A percentile compares a stretch with the other conserved stretches of the same genome.
These are phyloP conservation scores for Apiospora arundinis DNA, from an alignment of 2,329 filamentous ascomycete genomes.

Conservation along the genomic window DNA sequence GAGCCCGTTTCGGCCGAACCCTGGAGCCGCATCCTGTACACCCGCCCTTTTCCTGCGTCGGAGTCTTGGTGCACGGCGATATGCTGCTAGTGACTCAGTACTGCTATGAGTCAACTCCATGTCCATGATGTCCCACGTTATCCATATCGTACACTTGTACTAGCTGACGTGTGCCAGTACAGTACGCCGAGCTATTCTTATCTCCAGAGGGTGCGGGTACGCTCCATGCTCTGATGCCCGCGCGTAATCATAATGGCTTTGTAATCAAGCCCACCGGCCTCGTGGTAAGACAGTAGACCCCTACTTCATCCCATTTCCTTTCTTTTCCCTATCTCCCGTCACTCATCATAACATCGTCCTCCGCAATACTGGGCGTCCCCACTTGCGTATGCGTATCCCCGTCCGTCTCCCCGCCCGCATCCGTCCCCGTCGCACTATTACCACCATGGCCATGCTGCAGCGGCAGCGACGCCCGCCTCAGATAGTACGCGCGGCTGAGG, in stretches of 20 bases:
- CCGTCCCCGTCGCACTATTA: not conserved
- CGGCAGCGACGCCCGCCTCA: not conserved
- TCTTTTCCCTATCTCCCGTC: slow-evolving; percentile 1
- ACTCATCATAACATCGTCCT: not conserved
- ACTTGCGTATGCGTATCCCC: not conserved
- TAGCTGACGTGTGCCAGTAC: too few species aligned
- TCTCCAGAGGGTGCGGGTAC: too few species aligned
- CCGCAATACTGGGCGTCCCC: not conserved
- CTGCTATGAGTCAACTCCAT: too few species aligned
- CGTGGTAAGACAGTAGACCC: not conserved
- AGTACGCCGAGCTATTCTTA: too few species aligned
- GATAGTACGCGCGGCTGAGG: slow-evolving; percentile 13
- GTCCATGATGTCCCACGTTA: not conserved
- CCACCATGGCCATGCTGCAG: not conserved
- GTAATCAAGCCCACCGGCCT: too few species aligned
- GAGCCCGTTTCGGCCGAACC: not conserved
- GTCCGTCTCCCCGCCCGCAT: not conserved
- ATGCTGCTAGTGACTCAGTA: too few species aligned
- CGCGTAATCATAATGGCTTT: too few species aligned
- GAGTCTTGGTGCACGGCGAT: not conserved
- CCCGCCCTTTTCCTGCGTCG: not conserved
- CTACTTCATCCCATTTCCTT: not conserved
- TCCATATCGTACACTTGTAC: not conserved
- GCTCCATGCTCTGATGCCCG: too few species aligned
- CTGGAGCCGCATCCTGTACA: not conserved